Conservation (phyloP, 441 rosid species). For the Erysimum pusillum region DNA sequence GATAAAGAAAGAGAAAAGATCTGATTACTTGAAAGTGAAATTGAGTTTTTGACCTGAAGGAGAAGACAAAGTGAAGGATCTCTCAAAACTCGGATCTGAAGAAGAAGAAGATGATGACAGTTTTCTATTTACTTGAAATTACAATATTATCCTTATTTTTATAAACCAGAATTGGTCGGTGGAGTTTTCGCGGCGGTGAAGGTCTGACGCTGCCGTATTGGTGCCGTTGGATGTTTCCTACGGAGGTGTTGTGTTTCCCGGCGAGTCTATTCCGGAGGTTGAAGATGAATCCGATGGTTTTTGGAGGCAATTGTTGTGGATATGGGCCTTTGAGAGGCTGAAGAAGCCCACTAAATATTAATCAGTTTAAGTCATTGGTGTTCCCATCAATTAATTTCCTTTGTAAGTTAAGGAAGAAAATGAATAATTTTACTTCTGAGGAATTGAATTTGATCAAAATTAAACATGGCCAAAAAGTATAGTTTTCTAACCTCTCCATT, state of each 20-base stretch:
- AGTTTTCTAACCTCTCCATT: background rate
- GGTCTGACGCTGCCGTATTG: slow-evolving; percentile 45
- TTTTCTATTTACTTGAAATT: background rate
- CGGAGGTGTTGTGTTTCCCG: slow-evolving; percentile 76
- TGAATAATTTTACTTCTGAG: too few species aligned
- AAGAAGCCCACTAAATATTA: slow-evolving; percentile 14
- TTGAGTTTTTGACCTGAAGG: too few species aligned
- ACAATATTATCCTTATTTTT: background rate
- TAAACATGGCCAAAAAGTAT: too few species aligned
- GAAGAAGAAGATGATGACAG: background rate
- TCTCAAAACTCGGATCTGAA: too few species aligned
- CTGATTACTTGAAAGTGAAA: too few species aligned
- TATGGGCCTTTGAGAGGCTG: slow-evolving; percentile 58
- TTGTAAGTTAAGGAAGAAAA: too few species aligned
- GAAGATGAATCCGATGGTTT: slow-evolving; percentile 73
- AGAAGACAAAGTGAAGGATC: too few species aligned
- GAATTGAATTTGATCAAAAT: too few species aligned
- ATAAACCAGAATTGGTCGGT: slow-evolving; percentile 36
- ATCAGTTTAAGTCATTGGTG: too few species aligned
- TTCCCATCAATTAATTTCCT: too few species aligned
- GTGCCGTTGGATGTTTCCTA: slow-evolving; percentile 75
- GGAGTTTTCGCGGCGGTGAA: background rate
- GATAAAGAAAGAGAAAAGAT: too few species aligned
- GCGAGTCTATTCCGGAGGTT: slow-evolving; percentile 63
- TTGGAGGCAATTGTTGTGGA: slow-evolving; percentile 76